Percentiles rank a stretch among this genome's conserved stretches.
These are phyloP conservation scores for Panicum hallii DNA, from an alignment of 202 grass and related monocot genomes.

Conservation along the genomic window DNA sequence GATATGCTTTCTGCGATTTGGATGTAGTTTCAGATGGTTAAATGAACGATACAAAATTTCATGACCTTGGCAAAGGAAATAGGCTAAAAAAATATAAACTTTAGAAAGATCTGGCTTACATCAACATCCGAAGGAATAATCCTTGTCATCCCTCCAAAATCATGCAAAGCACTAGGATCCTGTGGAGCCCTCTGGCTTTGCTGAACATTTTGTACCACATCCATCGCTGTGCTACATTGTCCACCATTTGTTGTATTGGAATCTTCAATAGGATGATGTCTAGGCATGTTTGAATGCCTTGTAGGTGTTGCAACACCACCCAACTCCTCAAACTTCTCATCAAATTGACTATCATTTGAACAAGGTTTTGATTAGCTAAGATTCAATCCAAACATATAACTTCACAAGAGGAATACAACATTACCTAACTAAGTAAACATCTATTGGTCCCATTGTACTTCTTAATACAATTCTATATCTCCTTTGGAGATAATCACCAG, in stretches of 20 bases:
- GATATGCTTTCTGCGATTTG: not conserved
- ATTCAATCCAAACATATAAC: slow-evolving; percentile 18
- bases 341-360: slow-evolving; percentile 80
- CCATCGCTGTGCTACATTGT: slow-evolving; percentile 37
- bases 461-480: slow-evolving; percentile 98
- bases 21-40: not conserved
- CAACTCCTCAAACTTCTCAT: slow-evolving; percentile 85
- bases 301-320: slow-evolving; percentile 59
- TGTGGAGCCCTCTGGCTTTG: slow-evolving; percentile 41
- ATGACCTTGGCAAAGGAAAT: not conserved
- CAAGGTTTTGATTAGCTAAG: slow-evolving; percentile 40
- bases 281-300: slow-evolving; percentile 37
- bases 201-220: slow-evolving; percentile 50
- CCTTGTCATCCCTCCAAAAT: slow-evolving; percentile 79
- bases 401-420: slow-evolving; percentile 30
- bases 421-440: slow-evolving; percentile 99
- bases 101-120: slow-evolving; percentile 53
- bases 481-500: slow-evolving; percentile 94
- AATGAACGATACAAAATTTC: slow-evolving; percentile 8
- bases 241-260: slow-evolving; percentile 33
- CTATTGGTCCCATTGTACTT: slow-evolving; percentile 98
- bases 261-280: slow-evolving; percentile 34
- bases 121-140: slow-evolving; percentile 81
- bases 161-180: slow-evolving; percentile 56
- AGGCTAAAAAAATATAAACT: slow-evolving; percentile 5